Percentiles rank a stretch among this genome's conserved stretches.
These are phyloP conservation scores for Blastocystis sp. DNA, from an alignment of 352 stramenopile species.

Conservation along the genomic window DNA sequence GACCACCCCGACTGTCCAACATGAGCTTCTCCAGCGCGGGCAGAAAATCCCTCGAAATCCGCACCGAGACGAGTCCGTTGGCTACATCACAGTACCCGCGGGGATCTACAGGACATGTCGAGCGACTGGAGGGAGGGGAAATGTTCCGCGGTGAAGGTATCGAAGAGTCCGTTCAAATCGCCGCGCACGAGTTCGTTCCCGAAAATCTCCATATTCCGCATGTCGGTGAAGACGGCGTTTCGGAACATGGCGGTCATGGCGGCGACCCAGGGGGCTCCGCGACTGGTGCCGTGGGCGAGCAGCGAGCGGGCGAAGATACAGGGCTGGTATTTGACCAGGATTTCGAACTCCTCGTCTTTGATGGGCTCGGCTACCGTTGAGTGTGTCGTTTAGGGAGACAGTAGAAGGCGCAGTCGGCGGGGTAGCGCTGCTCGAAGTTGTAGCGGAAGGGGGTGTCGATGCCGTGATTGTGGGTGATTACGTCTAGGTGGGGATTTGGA, in stretches of 20 bases:
- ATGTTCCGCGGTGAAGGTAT: background rate
- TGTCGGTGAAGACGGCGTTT: background rate
- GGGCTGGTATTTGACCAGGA: slow-evolving; percentile 32
- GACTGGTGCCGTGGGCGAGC: slow-evolving; percentile 14
- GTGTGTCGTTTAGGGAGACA: background rate
- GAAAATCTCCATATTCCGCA: slow-evolving; percentile 48
- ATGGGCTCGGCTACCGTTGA: slow-evolving; percentile 35
- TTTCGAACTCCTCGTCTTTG: slow-evolving; percentile 38
- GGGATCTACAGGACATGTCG: slow-evolving; percentile 10
- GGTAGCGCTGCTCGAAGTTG: slow-evolving; percentile 43
- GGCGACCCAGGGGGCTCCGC: background rate
- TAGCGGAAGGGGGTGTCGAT: slow-evolving; percentile 42
- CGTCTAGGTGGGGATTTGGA: background rate
- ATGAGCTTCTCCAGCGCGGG: slow-evolving; percentile 10
- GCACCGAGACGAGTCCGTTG: background rate
- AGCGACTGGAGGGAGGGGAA: slow-evolving; percentile 15
- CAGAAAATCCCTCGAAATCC: background rate
- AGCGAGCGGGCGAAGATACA: slow-evolving; percentile 15
- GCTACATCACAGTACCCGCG: background rate
- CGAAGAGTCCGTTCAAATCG: background rate
- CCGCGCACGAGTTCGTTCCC: slow-evolving; percentile 25
- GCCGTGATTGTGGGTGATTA: slow-evolving; percentile 42
- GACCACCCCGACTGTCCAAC: background rate
- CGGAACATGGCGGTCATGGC: slow-evolving; percentile 16
- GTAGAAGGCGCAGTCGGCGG: slow-evolving; percentile 31